Conservation (phyloP, 2,329 filamentous ascomycete species). For the Aspergillus puulaauensis region DNA sequence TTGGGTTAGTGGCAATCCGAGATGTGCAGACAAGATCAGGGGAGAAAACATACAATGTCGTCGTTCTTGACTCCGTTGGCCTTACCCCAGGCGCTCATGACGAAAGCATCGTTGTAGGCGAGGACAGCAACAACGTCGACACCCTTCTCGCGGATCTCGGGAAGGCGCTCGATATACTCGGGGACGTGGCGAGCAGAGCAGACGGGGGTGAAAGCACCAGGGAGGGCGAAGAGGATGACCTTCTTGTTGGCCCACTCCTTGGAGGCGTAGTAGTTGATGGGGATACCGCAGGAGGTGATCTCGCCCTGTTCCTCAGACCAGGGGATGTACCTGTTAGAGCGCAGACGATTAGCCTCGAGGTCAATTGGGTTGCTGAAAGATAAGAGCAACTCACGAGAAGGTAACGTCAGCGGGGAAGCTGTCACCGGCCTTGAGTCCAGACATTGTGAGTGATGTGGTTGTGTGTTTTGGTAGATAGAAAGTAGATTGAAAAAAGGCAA, state of each 20-base stretch:
- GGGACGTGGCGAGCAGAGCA: conserved; percentile 81
- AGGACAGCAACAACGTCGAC: conserved; percentile 80
- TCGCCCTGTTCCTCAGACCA: conserved; percentile 67
- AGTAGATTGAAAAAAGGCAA: conserved; percentile 13
- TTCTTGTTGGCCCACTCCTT: conserved; percentile 72
- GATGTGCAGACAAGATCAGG: background rate
- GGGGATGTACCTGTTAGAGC: conserved; percentile 65
- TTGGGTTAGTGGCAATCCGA: background rate
- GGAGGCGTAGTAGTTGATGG: conserved; percentile 75
- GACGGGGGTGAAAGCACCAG: conserved; percentile 80
- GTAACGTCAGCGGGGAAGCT: conserved; percentile 75
- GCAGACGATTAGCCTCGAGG: conserved; percentile 4
- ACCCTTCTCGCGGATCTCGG: conserved; percentile 73
- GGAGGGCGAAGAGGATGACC: conserved; percentile 68
- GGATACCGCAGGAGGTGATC: conserved; percentile 75
- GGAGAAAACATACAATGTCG: conserved; percentile 54
- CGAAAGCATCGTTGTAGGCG: conserved; percentile 79
- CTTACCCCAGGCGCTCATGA: conserved; percentile 90
- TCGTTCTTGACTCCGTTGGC: conserved; percentile 76
- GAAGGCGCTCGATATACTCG: conserved; percentile 71
- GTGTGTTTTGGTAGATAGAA: conserved; percentile 8
- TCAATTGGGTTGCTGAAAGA: background rate
- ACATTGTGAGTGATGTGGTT: conserved; percentile 45
- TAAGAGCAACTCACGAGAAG: conserved; percentile 62
- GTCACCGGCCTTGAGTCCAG: conserved; percentile 76